phyloP scores from a whole-genome alignment of 2,329 filamentous ascomycete genomes.

The Penicillium hesseltinei region DNA sequence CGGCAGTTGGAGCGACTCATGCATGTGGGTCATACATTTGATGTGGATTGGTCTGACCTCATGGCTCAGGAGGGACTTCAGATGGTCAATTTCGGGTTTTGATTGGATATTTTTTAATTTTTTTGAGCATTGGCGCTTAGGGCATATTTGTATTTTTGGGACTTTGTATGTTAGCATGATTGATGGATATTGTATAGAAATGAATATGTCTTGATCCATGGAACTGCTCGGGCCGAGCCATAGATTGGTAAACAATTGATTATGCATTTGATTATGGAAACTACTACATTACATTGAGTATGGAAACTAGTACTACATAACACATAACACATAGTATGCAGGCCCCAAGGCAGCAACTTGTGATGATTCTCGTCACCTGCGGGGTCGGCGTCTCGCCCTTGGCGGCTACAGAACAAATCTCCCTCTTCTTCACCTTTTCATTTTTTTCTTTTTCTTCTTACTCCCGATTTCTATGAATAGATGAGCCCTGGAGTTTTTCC shows the following conservation, averaged over 20 bases:
- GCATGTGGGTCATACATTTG: constrained; percentile 41
- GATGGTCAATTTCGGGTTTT: constrained; percentile 54
- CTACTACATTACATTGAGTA: too few relatives aligned
- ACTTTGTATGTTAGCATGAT: constrained; percentile 18
- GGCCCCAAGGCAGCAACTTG: constrained; percentile 11
- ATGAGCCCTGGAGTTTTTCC: background rate
- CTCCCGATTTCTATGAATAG: constrained; percentile 6
- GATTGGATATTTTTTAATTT: constrained; percentile 8
- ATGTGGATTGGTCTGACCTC: constrained; percentile 53
- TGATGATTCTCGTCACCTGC: constrained; percentile 21
- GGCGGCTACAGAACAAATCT: constrained; percentile 11
- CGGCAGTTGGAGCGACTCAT: constrained; percentile 45
- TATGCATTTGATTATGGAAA: too few relatives aligned
- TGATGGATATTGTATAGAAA: constrained; percentile 17
- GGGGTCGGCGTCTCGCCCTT: constrained; percentile 22
- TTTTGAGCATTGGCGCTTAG: constrained; percentile 6
- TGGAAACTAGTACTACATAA: background rate
- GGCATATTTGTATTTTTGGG: constrained; percentile 1
- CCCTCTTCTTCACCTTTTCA: background rate
- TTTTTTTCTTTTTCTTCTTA: background rate
- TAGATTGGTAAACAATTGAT: background rate
- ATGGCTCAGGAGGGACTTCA: constrained; percentile 47
- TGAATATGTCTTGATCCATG: constrained; percentile 5
- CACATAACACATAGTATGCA: background rate
- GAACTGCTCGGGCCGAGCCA: constrained; percentile 6